Conservation (phyloP, 768 basidiomycete species). For the Dentipellis fragilis region DNA sequence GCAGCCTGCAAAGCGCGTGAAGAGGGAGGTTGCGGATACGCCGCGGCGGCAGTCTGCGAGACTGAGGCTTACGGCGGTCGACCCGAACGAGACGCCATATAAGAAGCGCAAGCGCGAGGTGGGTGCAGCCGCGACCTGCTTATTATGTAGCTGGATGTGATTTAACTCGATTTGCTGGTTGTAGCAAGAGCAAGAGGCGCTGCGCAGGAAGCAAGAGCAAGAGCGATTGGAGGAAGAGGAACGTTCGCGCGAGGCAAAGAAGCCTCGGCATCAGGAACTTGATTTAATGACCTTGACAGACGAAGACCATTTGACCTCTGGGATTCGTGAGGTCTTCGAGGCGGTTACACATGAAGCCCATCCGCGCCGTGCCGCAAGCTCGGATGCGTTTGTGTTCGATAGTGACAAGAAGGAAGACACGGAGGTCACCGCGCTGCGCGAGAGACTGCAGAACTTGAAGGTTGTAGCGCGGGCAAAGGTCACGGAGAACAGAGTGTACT, state of each 20-base stretch:
- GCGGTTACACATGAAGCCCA: constrained; percentile 25
- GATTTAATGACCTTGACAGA: constrained; percentile 38
- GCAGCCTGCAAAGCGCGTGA: constrained; percentile 44
- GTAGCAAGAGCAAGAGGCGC: constrained; percentile 42
- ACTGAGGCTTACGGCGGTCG: constrained; percentile 32
- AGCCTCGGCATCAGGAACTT: constrained; percentile 59
- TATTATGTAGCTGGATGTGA: neutral
- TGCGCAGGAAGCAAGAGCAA: constrained; percentile 47
- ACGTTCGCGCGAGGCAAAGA: constrained; percentile 47
- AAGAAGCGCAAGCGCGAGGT: constrained; percentile 63
- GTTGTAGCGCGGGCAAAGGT: constrained; percentile 77
- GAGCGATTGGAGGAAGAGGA: constrained; percentile 54
- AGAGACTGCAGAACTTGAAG: constrained; percentile 44
- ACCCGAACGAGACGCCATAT: constrained; percentile 56
- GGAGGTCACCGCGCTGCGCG: constrained; percentile 43
- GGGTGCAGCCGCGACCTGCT: constrained; percentile 10
- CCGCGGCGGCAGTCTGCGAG: constrained; percentile 64
- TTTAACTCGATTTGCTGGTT: neutral
- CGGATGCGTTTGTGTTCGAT: constrained; percentile 44
- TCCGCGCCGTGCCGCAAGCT: constrained; percentile 30
- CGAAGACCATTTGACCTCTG: constrained; percentile 34
- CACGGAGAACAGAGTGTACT: constrained; percentile 64
- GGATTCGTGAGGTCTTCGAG: constrained; percentile 37
- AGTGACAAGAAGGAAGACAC: constrained; percentile 33
- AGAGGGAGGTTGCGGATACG: constrained; percentile 27